These are phyloP conservation scores for Byssothecium circinans DNA, from an alignment of 2,329 filamentous ascomycete genomes.

Conservation along the genomic window DNA sequence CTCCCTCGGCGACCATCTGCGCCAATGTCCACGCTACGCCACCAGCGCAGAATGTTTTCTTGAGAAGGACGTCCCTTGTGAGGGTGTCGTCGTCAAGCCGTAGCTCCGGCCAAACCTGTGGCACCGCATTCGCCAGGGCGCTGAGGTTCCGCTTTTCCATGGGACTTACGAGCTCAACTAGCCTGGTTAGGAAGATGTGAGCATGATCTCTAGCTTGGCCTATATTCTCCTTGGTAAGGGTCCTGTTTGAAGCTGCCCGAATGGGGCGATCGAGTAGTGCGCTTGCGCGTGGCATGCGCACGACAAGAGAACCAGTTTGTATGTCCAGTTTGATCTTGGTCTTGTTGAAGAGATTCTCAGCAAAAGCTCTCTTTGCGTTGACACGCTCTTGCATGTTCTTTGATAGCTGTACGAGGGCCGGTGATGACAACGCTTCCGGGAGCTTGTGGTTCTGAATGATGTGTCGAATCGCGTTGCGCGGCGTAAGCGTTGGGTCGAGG, in stretches of 20 bases:
- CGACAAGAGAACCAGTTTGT: constrained; percentile 37
- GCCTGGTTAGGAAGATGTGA: constrained; percentile 50
- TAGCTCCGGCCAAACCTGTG: constrained; percentile 46
- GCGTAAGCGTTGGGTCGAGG: constrained; percentile 71
- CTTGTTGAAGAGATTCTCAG: constrained; percentile 56
- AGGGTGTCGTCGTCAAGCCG: background rate
- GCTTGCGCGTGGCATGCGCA: constrained; percentile 29
- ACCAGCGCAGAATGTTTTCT: constrained; percentile 21
- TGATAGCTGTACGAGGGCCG: constrained; percentile 54
- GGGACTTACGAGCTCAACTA: constrained; percentile 55
- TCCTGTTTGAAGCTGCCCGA: constrained; percentile 1
- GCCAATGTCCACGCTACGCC: constrained; percentile 31
- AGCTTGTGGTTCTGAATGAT: constrained; percentile 62
- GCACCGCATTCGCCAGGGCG: constrained; percentile 46
- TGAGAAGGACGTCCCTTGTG: background rate
- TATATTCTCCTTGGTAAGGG: constrained; percentile 13
- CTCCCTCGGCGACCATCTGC: constrained; percentile 16
- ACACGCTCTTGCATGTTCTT: constrained; percentile 57
- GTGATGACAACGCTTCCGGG: constrained; percentile 68
- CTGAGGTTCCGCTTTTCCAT: constrained; percentile 47
- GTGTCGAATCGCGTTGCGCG: constrained; percentile 77
- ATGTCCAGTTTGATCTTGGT: constrained; percentile 51
- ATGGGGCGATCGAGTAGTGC: constrained; percentile 21
- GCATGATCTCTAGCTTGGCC: constrained; percentile 35
- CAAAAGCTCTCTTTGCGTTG: constrained; percentile 54